Conservation (phyloP, 192 early-diverging fungal species). For the Piromyces sp. region DNA sequence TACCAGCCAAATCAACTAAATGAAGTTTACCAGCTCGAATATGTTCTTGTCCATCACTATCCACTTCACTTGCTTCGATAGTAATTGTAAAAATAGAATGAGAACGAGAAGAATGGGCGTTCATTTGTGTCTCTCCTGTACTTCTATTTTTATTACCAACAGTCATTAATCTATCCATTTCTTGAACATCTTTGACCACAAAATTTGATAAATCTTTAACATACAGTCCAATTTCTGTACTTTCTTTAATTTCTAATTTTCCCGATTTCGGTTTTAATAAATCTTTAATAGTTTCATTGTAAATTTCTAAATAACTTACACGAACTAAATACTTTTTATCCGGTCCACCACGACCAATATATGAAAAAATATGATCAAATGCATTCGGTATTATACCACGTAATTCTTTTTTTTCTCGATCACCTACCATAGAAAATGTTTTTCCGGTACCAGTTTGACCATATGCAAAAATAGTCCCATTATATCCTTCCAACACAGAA, state of each 20-base stretch:
- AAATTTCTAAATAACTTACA: slow-evolving; percentile 84
- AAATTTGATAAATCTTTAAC: slow-evolving; percentile 39
- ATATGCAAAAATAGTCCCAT: slow-evolving; percentile 42
- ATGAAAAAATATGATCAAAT: slow-evolving; percentile 43
- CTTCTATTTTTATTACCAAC: slow-evolving; percentile 54
- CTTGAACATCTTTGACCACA: slow-evolving; percentile 42
- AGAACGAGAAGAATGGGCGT: slow-evolving; percentile 62
- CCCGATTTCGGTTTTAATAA: slow-evolving; percentile 51
- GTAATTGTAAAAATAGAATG: slow-evolving; percentile 62
- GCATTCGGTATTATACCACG: slow-evolving; percentile 49
- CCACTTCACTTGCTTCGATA: slow-evolving; percentile 37
- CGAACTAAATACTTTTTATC: slow-evolving; percentile 55
- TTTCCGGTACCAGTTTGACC: slow-evolving; percentile 53
- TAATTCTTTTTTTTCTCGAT: slow-evolving; percentile 44
- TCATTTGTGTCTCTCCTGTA: slow-evolving; percentile 59
- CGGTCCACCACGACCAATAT: slow-evolving; percentile 27
- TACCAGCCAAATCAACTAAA: slow-evolving; percentile 44
- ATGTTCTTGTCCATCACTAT: slow-evolving; percentile 21
- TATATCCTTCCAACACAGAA: slow-evolving; percentile 49
- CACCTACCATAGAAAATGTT: slow-evolving; percentile 61
- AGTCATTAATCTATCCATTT: slow-evolving; percentile 45
- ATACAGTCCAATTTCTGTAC: slow-evolving; percentile 39
- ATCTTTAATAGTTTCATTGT: slow-evolving; percentile 83
- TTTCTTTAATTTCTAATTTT: slow-evolving; percentile 42
- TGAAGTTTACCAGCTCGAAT: slow-evolving; percentile 46